Conservation (phyloP, 495 filamentous ascomycete genomes). For the Trichoderma gamsii region DNA sequence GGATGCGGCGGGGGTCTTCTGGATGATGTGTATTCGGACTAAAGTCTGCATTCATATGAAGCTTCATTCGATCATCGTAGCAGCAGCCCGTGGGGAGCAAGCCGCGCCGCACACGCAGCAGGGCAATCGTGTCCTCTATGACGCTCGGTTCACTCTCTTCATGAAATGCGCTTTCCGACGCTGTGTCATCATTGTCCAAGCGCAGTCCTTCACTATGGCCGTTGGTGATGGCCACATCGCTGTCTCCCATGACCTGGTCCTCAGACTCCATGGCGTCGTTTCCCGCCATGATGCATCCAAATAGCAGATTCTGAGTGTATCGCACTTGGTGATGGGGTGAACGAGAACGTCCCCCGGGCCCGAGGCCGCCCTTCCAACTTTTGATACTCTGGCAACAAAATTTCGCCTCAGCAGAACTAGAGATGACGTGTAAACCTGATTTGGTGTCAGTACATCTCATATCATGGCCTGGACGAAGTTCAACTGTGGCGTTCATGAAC, state of each 20-base stretch:
- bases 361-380: background rate
- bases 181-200: slow-evolving; percentile 16
- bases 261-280: slow-evolving; percentile 34
- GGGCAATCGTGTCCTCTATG: slow-evolving; percentile 16
- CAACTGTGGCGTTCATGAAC: background rate
- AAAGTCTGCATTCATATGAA: slow-evolving; percentile 74
- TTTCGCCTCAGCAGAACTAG: background rate
- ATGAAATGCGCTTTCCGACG: slow-evolving; percentile 18
- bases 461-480: background rate
- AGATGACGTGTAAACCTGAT: background rate
- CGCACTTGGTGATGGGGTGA: background rate
- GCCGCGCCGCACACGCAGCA: slow-evolving; percentile 23
- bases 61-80: slow-evolving; percentile 90
- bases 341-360: background rate
- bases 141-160: slow-evolving; percentile 19
- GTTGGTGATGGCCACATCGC: slow-evolving; percentile 11
- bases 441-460: background rate
- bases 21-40: slow-evolving; percentile 70
- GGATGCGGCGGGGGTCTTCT: slow-evolving; percentile 87
- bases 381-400: background rate
- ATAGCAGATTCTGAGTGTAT: background rate
- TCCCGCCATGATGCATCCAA: background rate
- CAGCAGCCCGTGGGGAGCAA: slow-evolving; percentile 66
- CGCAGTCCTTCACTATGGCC: slow-evolving; percentile 19
- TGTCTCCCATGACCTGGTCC: slow-evolving; percentile 26